phyloP scores from a whole-genome alignment of 2,329 filamentous ascomycete species.

The Ambrosiella cleistominuta region DNA sequence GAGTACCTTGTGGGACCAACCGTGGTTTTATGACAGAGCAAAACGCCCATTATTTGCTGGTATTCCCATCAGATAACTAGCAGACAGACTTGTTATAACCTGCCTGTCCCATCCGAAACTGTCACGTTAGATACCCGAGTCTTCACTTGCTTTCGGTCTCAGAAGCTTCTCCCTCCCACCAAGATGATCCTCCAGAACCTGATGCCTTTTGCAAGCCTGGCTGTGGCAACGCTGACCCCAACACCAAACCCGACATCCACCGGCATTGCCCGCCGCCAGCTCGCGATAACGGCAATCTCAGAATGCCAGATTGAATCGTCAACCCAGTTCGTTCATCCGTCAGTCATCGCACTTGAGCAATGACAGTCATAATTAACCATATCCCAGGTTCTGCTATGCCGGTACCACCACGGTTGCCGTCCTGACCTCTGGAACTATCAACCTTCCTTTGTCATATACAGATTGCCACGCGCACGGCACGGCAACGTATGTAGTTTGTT shows the following conservation, averaged over 20 bases:
- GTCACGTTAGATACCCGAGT: neutral
- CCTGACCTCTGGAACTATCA: conserved; percentile 32
- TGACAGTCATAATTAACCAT: neutral
- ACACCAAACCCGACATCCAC: neutral
- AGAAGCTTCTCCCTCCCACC: neutral
- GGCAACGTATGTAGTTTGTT: conserved; percentile 29
- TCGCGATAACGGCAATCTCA: conserved; percentile 3
- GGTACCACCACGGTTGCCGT: conserved; percentile 26
- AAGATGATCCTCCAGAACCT: neutral
- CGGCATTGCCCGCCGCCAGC: neutral
- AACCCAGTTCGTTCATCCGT: conserved; percentile 2
- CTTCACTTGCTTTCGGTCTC: neutral
- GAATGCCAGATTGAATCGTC: conserved; percentile 8
- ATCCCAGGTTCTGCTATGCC: conserved; percentile 27
- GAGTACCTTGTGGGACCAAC: neutral
- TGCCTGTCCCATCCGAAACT: neutral
- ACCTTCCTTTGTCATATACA: conserved; percentile 42
- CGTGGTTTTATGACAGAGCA: neutral
- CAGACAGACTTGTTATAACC: neutral
- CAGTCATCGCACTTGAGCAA: neutral
- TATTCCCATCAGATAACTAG: neutral
- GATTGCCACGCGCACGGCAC: conserved; percentile 45
- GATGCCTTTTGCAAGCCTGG: neutral
- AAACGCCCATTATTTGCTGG: neutral
- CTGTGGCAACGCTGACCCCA: neutral